Conservation (phyloP, 1,284 basidiomycete genomes). For the Boletus smithii region DNA sequence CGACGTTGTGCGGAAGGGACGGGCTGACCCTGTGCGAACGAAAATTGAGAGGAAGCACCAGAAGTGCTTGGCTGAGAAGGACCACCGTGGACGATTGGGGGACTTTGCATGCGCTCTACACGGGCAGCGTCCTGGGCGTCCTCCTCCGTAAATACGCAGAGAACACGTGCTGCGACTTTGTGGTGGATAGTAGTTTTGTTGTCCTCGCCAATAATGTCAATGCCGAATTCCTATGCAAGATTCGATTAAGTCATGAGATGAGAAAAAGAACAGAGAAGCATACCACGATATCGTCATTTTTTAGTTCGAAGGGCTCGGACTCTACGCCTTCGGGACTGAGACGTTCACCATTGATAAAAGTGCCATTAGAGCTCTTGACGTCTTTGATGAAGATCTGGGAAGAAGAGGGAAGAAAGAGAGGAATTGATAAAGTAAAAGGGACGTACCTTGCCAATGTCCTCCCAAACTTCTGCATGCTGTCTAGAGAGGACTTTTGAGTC, state of each 20-base stretch:
- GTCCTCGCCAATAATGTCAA: conserved; percentile 98
- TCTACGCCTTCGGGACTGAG: conserved; percentile 89
- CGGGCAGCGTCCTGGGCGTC: conserved; percentile 74
- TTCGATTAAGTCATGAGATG: neutral
- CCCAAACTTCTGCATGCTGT: conserved; percentile 98
- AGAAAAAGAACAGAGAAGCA: conserved; percentile 27
- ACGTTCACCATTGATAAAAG: conserved; percentile 95
- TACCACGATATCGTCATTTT: conserved; percentile 89
- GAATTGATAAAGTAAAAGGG: neutral
- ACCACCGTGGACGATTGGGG: conserved; percentile 18
- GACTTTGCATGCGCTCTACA: conserved; percentile 48
- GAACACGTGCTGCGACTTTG: conserved; percentile 93
- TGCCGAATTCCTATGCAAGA: conserved; percentile 84
- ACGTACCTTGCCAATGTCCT: conserved; percentile 79
- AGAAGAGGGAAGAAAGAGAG: conserved; percentile 3
- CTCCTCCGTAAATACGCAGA: conserved; percentile 84
- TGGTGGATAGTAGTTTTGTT: conserved; percentile 98
- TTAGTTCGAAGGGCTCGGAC: conserved; percentile 91
- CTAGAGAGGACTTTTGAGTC: conserved; percentile 95
- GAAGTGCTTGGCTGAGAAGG: conserved; percentile 32
- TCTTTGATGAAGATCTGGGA: conserved; percentile 94
- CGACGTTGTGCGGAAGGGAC: conserved; percentile 45
- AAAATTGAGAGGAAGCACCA: conserved; percentile 34
- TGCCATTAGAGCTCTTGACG: conserved; percentile 97
- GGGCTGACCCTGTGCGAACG: conserved; percentile 34